A percentile compares a stretch with the other conserved stretches of the same genome.
These are phyloP conservation scores for Mycocentrospora acerina DNA, from an alignment of 2,329 filamentous ascomycete genomes.

Conservation along the genomic window DNA sequence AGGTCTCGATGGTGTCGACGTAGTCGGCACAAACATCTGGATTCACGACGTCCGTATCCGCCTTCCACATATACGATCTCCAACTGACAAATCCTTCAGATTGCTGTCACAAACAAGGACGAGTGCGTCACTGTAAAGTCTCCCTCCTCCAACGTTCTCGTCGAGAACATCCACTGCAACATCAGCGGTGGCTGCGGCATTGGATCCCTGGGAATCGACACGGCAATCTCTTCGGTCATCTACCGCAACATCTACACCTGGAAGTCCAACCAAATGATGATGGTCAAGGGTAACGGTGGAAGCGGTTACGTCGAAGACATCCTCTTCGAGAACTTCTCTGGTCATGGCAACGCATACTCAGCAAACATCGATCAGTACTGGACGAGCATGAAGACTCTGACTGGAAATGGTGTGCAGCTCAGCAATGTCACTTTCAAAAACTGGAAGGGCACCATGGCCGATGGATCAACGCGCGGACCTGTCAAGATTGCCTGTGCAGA, in stretches of 20 bases:
- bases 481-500: slow-evolving; percentile 56
- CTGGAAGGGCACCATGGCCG: slow-evolving; percentile 57
- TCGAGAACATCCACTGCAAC: slow-evolving; percentile 64
- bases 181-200: slow-evolving; percentile 62
- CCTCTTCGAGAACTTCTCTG: slow-evolving; percentile 60
- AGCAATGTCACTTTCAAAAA: slow-evolving; percentile 56
- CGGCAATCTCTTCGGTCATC: slow-evolving; percentile 53
- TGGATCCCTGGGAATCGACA: slow-evolving; percentile 55
- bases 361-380: slow-evolving; percentile 59
- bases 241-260: slow-evolving; percentile 62
- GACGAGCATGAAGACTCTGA: slow-evolving; percentile 44
- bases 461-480: slow-evolving; percentile 55
- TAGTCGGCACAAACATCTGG: slow-evolving; percentile 58
- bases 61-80: background rate
- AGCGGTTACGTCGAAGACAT: slow-evolving; percentile 55
- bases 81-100: slow-evolving; percentile 15
- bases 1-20: slow-evolving; percentile 59
- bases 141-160: slow-evolving; percentile 53
- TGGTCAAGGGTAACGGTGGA: slow-evolving; percentile 64
- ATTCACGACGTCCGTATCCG: slow-evolving; percentile 51
- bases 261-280: slow-evolving; percentile 63
- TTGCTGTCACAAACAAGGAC: slow-evolving; percentile 64
- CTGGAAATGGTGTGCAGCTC: slow-evolving; percentile 56
- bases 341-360: slow-evolving; percentile 60
- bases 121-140: slow-evolving; percentile 61